phyloP scores from a whole-genome alignment of 306 rosid genomes.

The Prunus davidiana region DNA sequence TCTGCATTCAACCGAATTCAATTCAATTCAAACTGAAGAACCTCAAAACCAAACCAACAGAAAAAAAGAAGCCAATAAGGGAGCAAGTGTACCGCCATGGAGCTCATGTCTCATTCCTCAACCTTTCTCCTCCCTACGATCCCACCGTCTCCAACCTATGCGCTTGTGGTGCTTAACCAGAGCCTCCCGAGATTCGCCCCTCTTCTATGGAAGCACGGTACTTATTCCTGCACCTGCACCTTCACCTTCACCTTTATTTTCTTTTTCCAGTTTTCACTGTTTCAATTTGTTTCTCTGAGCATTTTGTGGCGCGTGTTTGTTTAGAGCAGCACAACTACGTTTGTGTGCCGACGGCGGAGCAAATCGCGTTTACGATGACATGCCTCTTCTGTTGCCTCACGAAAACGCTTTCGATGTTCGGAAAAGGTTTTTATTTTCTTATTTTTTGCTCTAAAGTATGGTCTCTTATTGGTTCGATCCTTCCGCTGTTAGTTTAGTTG shows the following conservation, averaged over 20 bases:
- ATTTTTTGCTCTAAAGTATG: neutral
- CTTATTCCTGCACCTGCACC: neutral
- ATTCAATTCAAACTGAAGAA: no score
- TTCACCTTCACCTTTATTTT: neutral
- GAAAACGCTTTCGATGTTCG: slow-evolving; percentile 57
- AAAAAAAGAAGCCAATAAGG: no score
- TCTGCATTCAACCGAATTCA: no score
- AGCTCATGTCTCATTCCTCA: slow-evolving; percentile 58
- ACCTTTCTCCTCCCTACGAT: slow-evolving; percentile 56
- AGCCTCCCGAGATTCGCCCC: slow-evolving; percentile 75
- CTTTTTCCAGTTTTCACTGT: neutral
- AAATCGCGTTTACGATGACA: slow-evolving; percentile 74
- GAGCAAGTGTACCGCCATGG: slow-evolving; percentile 37
- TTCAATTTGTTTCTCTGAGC: slow-evolving; percentile 2
- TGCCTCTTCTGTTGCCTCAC: slow-evolving; percentile 69
- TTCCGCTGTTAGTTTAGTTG: neutral
- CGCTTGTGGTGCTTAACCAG: slow-evolving; percentile 80
- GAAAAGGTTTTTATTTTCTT: slow-evolving; percentile 37
- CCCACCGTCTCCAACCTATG: slow-evolving; percentile 35
- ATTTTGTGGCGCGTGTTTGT: slow-evolving; percentile 16
- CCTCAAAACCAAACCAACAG: no score
- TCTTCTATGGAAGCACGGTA: slow-evolving; percentile 87
- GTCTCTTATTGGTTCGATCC: neutral
- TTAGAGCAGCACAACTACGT: slow-evolving; percentile 60
- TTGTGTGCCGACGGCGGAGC: slow-evolving; percentile 98